Conservation (phyloP, 2,329 filamentous ascomycete species). For the Sclerotinia spermophila region DNA sequence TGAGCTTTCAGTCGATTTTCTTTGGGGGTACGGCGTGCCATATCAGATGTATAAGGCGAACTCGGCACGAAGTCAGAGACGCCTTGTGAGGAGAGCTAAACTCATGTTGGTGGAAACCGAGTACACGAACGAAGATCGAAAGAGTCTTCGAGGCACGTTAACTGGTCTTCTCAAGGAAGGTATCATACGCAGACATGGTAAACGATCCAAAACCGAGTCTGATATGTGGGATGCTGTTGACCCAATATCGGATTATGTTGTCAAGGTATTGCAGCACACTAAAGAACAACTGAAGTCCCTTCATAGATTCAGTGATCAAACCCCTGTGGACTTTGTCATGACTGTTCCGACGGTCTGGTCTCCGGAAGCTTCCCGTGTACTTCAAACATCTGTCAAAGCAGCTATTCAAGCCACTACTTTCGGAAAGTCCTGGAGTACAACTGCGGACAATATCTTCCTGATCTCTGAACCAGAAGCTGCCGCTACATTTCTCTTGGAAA, state of each 20-base stretch:
- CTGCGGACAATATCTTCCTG: slow-evolving; percentile 34
- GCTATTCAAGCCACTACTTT: slow-evolving; percentile 19
- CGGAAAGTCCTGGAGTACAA: slow-evolving; percentile 18
- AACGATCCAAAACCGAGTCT: neutral
- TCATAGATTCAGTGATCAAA: slow-evolving; percentile 17
- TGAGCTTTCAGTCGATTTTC: slow-evolving; percentile 9
- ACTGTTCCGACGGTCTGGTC: slow-evolving; percentile 22
- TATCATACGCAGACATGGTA: slow-evolving; percentile 22
- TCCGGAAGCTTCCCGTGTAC: slow-evolving; percentile 17
- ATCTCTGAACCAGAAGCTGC: slow-evolving; percentile 36
- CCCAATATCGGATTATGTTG: slow-evolving; percentile 23
- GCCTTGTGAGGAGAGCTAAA: slow-evolving; percentile 22
- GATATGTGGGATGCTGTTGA: slow-evolving; percentile 24
- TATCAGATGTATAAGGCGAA: slow-evolving; percentile 14
- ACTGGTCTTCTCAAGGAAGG: slow-evolving; percentile 15
- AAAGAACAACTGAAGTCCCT: slow-evolving; percentile 20
- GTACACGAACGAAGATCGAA: slow-evolving; percentile 19
- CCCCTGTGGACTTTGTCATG: slow-evolving; percentile 16
- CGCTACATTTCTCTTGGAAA: slow-evolving; percentile 31
- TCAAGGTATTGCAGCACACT: slow-evolving; percentile 22
- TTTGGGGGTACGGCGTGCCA: slow-evolving; percentile 23
- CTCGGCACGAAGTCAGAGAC: slow-evolving; percentile 8
- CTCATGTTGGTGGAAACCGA: slow-evolving; percentile 22
- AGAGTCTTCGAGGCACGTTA: slow-evolving; percentile 16
- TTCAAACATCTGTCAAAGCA: slow-evolving; percentile 20